Base-by-base conservation (phyloP, 768 basidiomycete genomes). In the Peribolospora baueri region DNA sequence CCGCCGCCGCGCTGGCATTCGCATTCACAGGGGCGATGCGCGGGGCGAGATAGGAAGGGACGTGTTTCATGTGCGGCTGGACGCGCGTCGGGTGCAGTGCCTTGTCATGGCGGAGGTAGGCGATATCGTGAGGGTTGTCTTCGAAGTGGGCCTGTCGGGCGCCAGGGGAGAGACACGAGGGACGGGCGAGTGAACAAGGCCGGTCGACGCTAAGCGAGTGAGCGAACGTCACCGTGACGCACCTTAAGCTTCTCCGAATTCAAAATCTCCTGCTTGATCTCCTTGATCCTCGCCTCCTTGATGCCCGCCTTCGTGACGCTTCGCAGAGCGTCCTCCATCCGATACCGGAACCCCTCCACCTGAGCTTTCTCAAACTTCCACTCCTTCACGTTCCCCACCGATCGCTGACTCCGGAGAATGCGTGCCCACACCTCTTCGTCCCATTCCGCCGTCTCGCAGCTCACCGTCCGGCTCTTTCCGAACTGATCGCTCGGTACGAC, bases 241-340 rank as follows among this genome's bases (percentile, higher is more conserved):
- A 88, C 90, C 77, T 95, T 95, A 50, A 97, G 76, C 68, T 90
- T 95, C 63, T 91, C 87, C 47, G 86, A 90, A 65, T 93, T 90
- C 60, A 98, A 67, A 43, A 97, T 80, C 68, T 98, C 93, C 40
- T 79, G 70, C 68, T 91, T 88, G 61, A 97, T 69, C 67, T 97
- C 91, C 67, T 90, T 91, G 49, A 93, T 73, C 61, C 88, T 72
- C 2, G 93, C 93, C 67, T 98, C 91, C 60, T 80, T 76, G 58
- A 97, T 78, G 5, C 81, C 78, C 55, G 76, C 80, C 60, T 80
- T 75, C 54, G 93, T 97, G 7, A 93, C 88, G 49, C 80, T 76
- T 59, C 85, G 73, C 62, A 97, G 65, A 2, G 86, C 93, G 64
- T 97, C 93, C 64, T 91, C 85, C 91, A 95, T 95, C 50, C 93